phyloP scores from a whole-genome alignment of 2,329 filamentous ascomycete genomes.

The Fusarium sp. region DNA sequence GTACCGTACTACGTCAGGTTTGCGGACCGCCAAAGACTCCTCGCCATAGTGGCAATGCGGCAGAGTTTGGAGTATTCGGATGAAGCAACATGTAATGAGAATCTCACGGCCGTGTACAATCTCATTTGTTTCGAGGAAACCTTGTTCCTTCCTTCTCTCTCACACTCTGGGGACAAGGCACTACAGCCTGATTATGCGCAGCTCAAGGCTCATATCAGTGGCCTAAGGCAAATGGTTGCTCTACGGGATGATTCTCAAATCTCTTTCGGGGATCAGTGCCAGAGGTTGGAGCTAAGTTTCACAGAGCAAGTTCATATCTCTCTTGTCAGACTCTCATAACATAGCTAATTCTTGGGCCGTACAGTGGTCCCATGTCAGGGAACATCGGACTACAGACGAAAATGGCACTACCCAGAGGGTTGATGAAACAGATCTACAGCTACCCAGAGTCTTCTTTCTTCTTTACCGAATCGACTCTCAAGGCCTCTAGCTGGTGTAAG shows the following conservation, averaged over 20 bases:
- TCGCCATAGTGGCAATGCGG: not conserved
- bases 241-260: not conserved
- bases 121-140: not conserved
- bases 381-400: not conserved
- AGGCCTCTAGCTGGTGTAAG: not conserved
- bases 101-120: not conserved
- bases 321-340: no score
- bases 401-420: not conserved
- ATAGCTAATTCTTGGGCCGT: no score
- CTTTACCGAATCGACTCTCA: not conserved
- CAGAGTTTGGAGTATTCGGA: not conserved
- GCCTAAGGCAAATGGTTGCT: not conserved
- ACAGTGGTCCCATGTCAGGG: not conserved
- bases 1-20: not conserved
- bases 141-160: not conserved
- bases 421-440: not conserved
- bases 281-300: not conserved
- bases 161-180: not conserved
- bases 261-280: not conserved
- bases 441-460: not conserved
- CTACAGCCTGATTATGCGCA: not conserved
- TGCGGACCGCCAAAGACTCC: not conserved
- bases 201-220: not conserved
- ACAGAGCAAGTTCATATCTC: not conserved
- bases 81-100: not conserved